Percentiles rank a stretch among this genome's conserved stretches.
phyloP scores from a whole-genome alignment of 441 rosid species.

The Populus hybrid region DNA sequence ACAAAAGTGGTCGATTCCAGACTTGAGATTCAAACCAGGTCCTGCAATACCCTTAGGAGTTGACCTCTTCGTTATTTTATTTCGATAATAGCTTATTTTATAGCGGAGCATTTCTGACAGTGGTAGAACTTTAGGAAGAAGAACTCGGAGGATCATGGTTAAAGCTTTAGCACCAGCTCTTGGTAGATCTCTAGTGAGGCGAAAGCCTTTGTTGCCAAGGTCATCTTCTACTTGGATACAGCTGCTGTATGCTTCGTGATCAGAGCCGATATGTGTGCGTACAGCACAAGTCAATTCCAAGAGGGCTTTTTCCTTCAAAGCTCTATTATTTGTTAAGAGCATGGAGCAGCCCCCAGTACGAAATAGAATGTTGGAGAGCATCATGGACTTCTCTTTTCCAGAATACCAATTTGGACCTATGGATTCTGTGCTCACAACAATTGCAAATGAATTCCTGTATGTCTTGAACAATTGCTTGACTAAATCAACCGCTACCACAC shows the following conservation, averaged over 20 bases:
- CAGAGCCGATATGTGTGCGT: slow-evolving; percentile 44
- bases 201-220: slow-evolving; percentile 43
- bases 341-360: slow-evolving; percentile 61
- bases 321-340: slow-evolving; percentile 45
- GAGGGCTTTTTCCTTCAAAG: slow-evolving; percentile 35
- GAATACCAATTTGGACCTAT: too few relatives aligned
- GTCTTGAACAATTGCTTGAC: too few relatives aligned
- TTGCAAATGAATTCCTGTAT: too few relatives aligned
- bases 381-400: slow-evolving; percentile 54
- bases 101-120: slow-evolving; percentile 40
- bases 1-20: too few relatives aligned
- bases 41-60: slow-evolving; percentile 1
- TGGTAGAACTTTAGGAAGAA: slow-evolving; percentile 59
- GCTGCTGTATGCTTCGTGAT: slow-evolving; percentile 50
- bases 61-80: not conserved
- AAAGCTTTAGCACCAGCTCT: slow-evolving; percentile 52
- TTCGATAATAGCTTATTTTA: not conserved
- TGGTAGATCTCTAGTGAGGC: slow-evolving; percentile 39
- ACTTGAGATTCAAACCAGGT: too few relatives aligned
- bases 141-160: slow-evolving; percentile 33
- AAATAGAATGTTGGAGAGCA: slow-evolving; percentile 60
- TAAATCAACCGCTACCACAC: too few relatives aligned
- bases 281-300: slow-evolving; percentile 38
- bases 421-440: too few relatives aligned
- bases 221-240: slow-evolving; percentile 53